Evolutionary conservation across 2,329 filamentous ascomycete species (phyloP), one percentile per base, ranked within the genome.

Genomic region (Sporothrix humicola): DNA sequence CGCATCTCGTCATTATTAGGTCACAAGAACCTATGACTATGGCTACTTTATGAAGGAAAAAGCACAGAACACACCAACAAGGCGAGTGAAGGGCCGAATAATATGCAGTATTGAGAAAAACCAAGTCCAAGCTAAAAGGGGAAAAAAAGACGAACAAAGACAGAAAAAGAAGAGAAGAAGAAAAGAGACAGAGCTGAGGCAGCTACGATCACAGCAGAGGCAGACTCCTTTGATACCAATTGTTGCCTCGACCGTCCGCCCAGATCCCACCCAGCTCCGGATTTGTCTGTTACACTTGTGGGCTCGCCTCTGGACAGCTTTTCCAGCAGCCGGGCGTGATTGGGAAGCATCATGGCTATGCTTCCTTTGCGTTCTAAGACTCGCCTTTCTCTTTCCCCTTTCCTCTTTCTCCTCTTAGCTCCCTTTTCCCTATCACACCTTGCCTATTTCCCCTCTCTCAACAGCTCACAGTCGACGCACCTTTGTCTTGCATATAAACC

Each of bases 301-400:
- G 37, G 4, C 13, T 44, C 37, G 26, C 68, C 52, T 37, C 31
- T 46, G n/a, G 12, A 31, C 52, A 26, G 13, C 12, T 2, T 42
- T 58, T 20, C 13, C 26, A 71, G 23, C 44, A 17, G 54, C 46
- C 48, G 65, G 46, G 46, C 23, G 56, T 71, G 42, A 37, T 37
- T 71, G 42, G 37, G 17, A 70, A 26, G 8, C 23, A 71, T 20
- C 23, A 63, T 50, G 69, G 69, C 54, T 71, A 71, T 42, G 44
- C 42, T 12, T 37, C 31, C 7, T 48, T 23, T 61, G 37, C 42
- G 61, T 17, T 52, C 69, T 31, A 37, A 9, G 42, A 10, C 23
- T 9, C 17, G 44, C 54, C 26, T 10, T 52, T n/a, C 12, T 13
- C 15, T 52, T 17, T 50, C 46, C 26, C 23, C 12, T 1, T 17